Conservation (phyloP, 1,284 basidiomycete species). For the Fomitopsis betulina region DNA sequence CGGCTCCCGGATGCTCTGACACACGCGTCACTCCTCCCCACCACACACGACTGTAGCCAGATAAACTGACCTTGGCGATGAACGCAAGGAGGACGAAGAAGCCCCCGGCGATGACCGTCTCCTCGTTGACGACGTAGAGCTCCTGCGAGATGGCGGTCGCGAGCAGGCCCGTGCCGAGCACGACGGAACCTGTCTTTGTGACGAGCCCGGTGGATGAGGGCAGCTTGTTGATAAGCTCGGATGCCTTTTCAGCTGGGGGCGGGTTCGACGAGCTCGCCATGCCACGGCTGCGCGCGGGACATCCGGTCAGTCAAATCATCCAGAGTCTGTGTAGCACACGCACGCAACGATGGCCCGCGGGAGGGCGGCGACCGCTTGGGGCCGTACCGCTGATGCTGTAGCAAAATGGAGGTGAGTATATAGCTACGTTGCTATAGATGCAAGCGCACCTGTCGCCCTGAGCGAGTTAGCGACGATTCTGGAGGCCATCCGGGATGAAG, state of each 20-base stretch:
- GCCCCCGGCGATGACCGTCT: conserved; percentile 80
- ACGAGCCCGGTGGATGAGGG: conserved; percentile 87
- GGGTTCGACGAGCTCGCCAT: conserved; percentile 60
- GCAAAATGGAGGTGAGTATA: not conserved
- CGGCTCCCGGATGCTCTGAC: conserved; percentile 56
- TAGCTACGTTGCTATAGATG: not conserved
- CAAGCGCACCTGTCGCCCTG: conserved; percentile 51
- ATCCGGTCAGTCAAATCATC: not conserved
- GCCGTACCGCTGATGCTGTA: conserved; percentile 40
- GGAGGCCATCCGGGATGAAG: conserved; percentile 49
- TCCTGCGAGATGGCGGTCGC: conserved; percentile 97
- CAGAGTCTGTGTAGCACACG: conserved; percentile 26
- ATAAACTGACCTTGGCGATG: conserved; percentile 64
- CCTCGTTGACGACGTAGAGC: conserved; percentile 97
- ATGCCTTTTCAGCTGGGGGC: conserved; percentile 82
- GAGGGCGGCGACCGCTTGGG: conserved; percentile 50
- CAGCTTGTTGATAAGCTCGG: conserved; percentile 87
- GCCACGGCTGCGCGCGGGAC: conserved; percentile 43
- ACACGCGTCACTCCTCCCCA: not conserved
- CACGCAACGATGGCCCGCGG: conserved; percentile 54
- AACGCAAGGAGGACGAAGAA: conserved; percentile 86
- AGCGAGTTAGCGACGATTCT: conserved; percentile 66
- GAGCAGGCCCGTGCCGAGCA: conserved; percentile 86
- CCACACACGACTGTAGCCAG: not conserved
- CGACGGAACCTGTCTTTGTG: conserved; percentile 91